Evolutionary conservation across 345 rosid genomes (phyloP), one percentile per base, ranked within the genome.

Genomic region (Gossypium rotundifolium): DNA sequence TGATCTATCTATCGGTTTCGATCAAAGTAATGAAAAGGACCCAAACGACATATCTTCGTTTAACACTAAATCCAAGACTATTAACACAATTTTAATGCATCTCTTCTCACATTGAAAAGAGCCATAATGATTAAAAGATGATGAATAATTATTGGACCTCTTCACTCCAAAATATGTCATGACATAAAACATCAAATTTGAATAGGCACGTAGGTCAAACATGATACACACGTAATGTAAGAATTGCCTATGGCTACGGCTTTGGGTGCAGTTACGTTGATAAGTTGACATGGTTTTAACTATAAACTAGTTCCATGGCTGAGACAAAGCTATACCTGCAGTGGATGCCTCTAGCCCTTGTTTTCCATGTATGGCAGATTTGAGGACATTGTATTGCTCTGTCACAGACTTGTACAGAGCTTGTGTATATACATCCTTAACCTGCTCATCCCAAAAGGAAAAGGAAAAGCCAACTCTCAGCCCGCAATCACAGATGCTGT

Each of bases 341-440:
- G 76, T 87, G 66, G 99, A 91, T 74, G 93, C 94, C 71, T 84
- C 82, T 11, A 84, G 58, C 75, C 97, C 93, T 83, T 29, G 83
- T 78, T 85, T 81, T 22, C 88, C 87, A 68, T 84, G 82, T 71
- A 92, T 73, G 22, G 97, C 99, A 29, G 91, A 81, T 78, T 85
- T 82, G 58, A 95, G 87, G 55, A 84, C 85, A 72, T 83, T 79
- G 86, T 95, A 91, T 64, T 95, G 99, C 62, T 83, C 89, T 13
- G 66, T 73, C n/a, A 88, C 91, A 27, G 91, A 90, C 20, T 87
- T 73, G 79, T 88, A 88, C 10, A 92, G 72, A 14, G 84, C 83
- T 79, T 75, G 77, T 53, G 88, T 33, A 58, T 80, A 95, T 17
- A 76, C 88, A 78, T 86, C 90, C 83, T 88, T 89, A 11, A 89